Conservation (phyloP, 202 grass and related monocot genomes). For the Elaeis oleifera region DNA sequence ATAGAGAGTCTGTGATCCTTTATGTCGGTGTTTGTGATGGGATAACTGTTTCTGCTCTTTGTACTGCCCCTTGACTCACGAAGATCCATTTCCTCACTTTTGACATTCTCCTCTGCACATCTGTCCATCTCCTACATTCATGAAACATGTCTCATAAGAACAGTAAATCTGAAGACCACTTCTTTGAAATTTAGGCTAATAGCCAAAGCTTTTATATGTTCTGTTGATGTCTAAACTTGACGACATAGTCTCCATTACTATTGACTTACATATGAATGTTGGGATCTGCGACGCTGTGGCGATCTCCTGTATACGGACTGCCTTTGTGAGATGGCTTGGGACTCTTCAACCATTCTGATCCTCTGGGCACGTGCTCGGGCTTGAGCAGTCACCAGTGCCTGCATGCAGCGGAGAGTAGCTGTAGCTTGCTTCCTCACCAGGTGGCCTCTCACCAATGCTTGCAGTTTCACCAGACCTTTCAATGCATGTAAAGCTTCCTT, state of each 20-base stretch:
- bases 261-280: conserved; percentile 14
- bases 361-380: conserved; percentile 50
- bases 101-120: conserved; percentile 52
- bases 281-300: conserved; percentile 10
- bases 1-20: conserved; percentile 13
- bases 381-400: conserved; percentile 66
- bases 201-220: too few species aligned
- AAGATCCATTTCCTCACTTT: conserved; percentile 71
- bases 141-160: neutral
- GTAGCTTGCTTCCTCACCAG: conserved; percentile 71
- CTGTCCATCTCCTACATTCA: conserved; percentile 50
- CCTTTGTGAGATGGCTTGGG: conserved; percentile 14
- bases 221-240: too few species aligned
- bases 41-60: conserved; percentile 38
- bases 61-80: conserved; percentile 28
- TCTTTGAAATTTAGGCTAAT: too few species aligned
- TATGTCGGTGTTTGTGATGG: neutral
- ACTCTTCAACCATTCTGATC: conserved; percentile 52
- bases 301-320: conserved; percentile 19
- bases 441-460: conserved; percentile 74
- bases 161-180: neutral
- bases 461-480: conserved; percentile 79
- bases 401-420: conserved; percentile 72
- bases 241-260: too few species aligned
- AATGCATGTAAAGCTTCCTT: conserved; percentile 73